These are phyloP conservation scores for Klebsormidium nitens DNA, from an alignment of 139 green algal species.

Conservation along the genomic window DNA sequence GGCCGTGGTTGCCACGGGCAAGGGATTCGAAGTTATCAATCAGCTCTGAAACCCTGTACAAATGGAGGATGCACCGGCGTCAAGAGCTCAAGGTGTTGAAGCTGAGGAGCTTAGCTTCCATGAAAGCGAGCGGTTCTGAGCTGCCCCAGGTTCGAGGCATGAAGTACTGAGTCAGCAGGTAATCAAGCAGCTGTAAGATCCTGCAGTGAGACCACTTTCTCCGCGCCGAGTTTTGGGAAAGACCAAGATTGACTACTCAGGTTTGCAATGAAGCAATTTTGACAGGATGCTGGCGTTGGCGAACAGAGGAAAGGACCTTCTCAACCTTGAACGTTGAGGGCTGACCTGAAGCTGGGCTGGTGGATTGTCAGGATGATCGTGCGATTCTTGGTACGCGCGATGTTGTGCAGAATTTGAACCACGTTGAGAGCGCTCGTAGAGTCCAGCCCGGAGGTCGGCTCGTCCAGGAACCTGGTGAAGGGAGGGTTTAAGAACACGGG, in stretches of 20 bases:
- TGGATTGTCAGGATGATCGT: conserved; percentile 67
- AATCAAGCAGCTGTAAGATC: not conserved
- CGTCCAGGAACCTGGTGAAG: conserved; percentile 75
- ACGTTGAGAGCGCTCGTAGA: conserved; percentile 64
- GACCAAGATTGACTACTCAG: not conserved
- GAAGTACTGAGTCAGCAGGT: not conserved
- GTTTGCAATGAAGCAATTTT: not conserved
- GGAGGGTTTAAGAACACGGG: too few species aligned
- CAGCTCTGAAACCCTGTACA: too few species aligned
- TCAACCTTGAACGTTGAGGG: not conserved
- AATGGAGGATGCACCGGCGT: conserved; percentile 18
- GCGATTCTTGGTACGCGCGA: conserved; percentile 27
- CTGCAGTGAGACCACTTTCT: not conserved
- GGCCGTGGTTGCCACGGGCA: too few species aligned
- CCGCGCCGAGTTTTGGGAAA: not conserved
- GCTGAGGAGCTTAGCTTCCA: too few species aligned
- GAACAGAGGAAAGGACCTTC: not conserved
- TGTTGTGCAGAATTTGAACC: conserved; percentile 28
- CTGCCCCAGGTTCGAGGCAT: too few species aligned
- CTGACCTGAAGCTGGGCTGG: conserved; percentile 58
- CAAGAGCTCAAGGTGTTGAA: too few species aligned
- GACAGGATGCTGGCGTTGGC: not conserved
- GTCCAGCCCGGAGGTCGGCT: conserved; percentile 86
- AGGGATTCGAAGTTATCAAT: too few species aligned
- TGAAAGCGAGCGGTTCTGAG: too few species aligned